A percentile compares a stretch with the other conserved stretches of the same genome.
phyloP scores from a whole-genome alignment of 2,329 filamentous ascomycete genomes.

The Phialocephala subalpina region DNA sequence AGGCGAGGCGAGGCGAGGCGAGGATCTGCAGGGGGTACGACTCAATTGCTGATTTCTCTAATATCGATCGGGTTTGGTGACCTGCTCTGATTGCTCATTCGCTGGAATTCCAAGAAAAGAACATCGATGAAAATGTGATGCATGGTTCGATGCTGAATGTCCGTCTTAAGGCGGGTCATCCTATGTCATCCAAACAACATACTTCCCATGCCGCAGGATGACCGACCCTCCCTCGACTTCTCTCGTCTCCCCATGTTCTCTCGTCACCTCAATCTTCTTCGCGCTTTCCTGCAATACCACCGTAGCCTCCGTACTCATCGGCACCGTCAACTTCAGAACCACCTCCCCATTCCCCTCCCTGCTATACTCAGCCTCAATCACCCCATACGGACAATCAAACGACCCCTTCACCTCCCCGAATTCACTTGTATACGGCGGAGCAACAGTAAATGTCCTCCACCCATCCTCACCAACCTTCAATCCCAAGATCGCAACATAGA shows the following conservation, averaged over 20 bases:
- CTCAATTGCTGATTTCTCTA: no score
- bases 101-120: no score
- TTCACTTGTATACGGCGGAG: conserved; percentile 37
- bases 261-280: not conserved
- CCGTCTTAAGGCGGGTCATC: not conserved
- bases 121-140: no score
- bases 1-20: no score
- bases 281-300: not conserved
- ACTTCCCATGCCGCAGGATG: not conserved
- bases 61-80: no score
- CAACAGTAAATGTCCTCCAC: not conserved
- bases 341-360: not conserved
- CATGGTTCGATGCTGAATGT: no score
- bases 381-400: conserved; percentile 49
- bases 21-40: no score
- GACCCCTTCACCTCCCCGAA: conserved; percentile 49
- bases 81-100: no score
- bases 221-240: not conserved
- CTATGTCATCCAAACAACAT: not conserved
- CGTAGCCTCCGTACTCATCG: not conserved
- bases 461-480: conserved; percentile 35
- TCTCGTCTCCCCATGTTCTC: not conserved
- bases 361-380: not conserved
- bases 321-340: not conserved
- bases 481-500: conserved; percentile 51